Conservation (phyloP, 139 green algal genomes). For the Chlorella sorokiniana region DNA sequence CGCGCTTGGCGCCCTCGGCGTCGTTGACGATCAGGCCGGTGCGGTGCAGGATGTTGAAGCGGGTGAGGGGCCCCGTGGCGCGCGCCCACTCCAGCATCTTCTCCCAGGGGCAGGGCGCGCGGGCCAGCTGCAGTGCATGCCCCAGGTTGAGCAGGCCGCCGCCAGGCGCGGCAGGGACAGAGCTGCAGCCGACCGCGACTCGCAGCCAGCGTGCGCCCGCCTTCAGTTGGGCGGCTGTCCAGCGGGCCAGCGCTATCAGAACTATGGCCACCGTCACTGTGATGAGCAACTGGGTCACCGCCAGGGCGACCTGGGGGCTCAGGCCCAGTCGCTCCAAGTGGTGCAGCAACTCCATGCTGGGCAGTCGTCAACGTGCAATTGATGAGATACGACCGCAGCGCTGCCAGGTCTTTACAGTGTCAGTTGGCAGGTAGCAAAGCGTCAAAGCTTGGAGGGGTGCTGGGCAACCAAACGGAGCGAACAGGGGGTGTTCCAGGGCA, state of each 20-base stretch:
- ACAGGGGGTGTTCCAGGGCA: no score
- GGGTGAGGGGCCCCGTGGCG: conserved; percentile 48
- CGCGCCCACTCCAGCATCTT: conserved; percentile 75
- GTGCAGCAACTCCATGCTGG: neutral
- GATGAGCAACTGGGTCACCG: neutral
- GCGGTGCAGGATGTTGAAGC: conserved; percentile 67
- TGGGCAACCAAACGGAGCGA: no score
- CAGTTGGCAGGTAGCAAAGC: no score
- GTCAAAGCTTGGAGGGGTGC: no score
- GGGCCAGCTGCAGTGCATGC: conserved; percentile 36
- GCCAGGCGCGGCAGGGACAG: conserved; percentile 33
- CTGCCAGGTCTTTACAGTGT: no score
- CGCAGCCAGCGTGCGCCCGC: conserved; percentile 23
- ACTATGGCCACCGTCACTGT: neutral
- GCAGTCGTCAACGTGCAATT: no score
- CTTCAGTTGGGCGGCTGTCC: neutral
- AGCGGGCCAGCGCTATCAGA: neutral
- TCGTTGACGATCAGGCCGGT: conserved; percentile 73
- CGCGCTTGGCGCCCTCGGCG: conserved; percentile 70
- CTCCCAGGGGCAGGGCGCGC: conserved; percentile 67
- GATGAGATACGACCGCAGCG: no score
- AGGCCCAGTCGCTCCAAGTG: neutral
- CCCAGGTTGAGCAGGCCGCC: conserved; percentile 39
- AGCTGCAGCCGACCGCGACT: neutral
- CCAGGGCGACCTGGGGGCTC: neutral